A percentile compares a stretch with the other conserved stretches of the same genome.
Evolutionary conservation across 1,284 basidiomycete genomes (phyloP).

Genomic region (Ustilago sp.): DNA sequence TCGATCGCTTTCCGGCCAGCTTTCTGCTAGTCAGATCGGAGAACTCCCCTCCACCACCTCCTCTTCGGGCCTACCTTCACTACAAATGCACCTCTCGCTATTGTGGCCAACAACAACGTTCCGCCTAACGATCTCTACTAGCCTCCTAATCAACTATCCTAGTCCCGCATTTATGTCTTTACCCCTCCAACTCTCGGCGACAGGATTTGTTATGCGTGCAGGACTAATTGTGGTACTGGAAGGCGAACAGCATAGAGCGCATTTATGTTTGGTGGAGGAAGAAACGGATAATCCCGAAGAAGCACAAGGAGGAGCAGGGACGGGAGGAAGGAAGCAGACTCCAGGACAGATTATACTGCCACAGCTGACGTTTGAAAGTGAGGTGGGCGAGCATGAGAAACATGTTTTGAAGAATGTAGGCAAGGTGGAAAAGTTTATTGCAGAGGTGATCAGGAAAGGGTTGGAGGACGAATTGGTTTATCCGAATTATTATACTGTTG

Average conservation of each 20-base stretch:
- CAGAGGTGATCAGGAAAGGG: slow-evolving; percentile 92
- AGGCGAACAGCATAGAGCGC: slow-evolving; percentile 80
- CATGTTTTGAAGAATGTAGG: slow-evolving; percentile 97
- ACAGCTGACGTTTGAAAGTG: slow-evolving; percentile 91
- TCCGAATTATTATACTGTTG: slow-evolving; percentile 68
- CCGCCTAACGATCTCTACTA: slow-evolving; percentile 82
- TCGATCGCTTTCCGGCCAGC: slow-evolving; percentile 30
- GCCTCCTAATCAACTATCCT: slow-evolving; percentile 94
- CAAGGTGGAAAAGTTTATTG: slow-evolving; percentile 93
- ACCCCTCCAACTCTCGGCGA: slow-evolving; percentile 90
- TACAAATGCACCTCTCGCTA: slow-evolving; percentile 61
- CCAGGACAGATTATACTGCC: slow-evolving; percentile 85
- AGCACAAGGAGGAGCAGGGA: slow-evolving; percentile 32
- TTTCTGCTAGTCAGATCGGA: slow-evolving; percentile 15
- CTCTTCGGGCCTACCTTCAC: slow-evolving; percentile 41
- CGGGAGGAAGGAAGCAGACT: slow-evolving; percentile 5
- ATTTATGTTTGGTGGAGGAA: slow-evolving; percentile 78
- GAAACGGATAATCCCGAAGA: slow-evolving; percentile 37
- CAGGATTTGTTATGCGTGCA: slow-evolving; percentile 85
- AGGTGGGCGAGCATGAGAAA: slow-evolving; percentile 95
- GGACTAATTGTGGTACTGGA: slow-evolving; percentile 92
- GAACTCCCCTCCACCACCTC: slow-evolving; percentile 10
- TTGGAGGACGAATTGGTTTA: slow-evolving; percentile 75
- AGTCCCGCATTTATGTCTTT: slow-evolving; percentile 94
- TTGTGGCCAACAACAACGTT: slow-evolving; percentile 61